Evolutionary conservation across 352 stramenopile genomes (phyloP).

Genomic region (Globisporangium cylindrosporum): DNA sequence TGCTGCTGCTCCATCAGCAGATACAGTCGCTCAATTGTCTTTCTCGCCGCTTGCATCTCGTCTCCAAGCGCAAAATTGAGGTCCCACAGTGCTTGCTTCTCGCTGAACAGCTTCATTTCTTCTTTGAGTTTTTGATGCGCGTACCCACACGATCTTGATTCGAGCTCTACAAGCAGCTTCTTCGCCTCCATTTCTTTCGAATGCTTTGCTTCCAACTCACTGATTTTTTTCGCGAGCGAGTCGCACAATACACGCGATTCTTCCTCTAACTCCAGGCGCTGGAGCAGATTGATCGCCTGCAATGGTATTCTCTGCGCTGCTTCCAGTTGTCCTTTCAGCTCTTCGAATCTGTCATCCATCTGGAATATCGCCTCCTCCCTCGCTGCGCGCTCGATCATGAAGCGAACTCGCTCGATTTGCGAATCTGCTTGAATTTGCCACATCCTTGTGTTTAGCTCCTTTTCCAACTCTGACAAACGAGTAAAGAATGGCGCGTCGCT

Average conservation of each 20-base stretch:
- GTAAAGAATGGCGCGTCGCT: slow-evolving; percentile 51
- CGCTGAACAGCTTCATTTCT: slow-evolving; percentile 46
- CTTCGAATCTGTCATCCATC: slow-evolving; percentile 39
- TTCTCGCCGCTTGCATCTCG: slow-evolving; percentile 35
- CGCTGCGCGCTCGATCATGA: slow-evolving; percentile 58
- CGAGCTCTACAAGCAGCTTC: slow-evolving; percentile 38
- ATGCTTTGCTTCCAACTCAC: slow-evolving; percentile 15
- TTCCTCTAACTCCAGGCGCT: slow-evolving; percentile 37
- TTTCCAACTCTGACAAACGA: slow-evolving; percentile 39
- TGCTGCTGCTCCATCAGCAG: slow-evolving; percentile 25
- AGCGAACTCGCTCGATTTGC: slow-evolving; percentile 53
- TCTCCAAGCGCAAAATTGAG: slow-evolving; percentile 36
- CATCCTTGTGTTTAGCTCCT: slow-evolving; percentile 39
- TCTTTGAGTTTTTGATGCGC: slow-evolving; percentile 44
- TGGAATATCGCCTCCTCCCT: slow-evolving; percentile 61
- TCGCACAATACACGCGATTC: slow-evolving; percentile 24
- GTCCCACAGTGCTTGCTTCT: slow-evolving; percentile 69
- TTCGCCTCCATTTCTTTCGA: slow-evolving; percentile 30
- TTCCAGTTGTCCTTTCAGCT: slow-evolving; percentile 41
- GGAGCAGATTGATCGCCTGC: slow-evolving; percentile 52
- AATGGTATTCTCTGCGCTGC: slow-evolving; percentile 40
- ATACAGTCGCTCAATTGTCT: slow-evolving; percentile 45
- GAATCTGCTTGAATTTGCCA: slow-evolving; percentile 54
- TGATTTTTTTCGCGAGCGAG: slow-evolving; percentile 25
- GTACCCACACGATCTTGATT: slow-evolving; percentile 47